Base-by-base conservation (phyloP, 2,329 filamentous ascomycete species). In the Ilyonectria mors-panacis region DNA sequence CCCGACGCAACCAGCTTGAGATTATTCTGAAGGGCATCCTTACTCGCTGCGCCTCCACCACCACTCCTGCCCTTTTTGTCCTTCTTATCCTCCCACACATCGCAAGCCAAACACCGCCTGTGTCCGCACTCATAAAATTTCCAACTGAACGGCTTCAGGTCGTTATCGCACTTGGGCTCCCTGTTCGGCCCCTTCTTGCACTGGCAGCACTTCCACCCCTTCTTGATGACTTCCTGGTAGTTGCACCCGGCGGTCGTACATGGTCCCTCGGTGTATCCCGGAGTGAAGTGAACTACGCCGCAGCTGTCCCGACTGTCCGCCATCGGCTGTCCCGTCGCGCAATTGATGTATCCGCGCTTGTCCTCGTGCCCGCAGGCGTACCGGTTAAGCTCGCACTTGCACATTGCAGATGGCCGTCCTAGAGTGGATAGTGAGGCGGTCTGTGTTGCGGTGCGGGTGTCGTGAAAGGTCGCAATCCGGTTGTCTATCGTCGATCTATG, bases 311-410 rank as follows among this genome's bases (percentile, higher is more conserved):
- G 62, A n/a, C 70, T 69, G 47, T 72, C 59, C 17, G 53, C 19
- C 21, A 75, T 73, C 21, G 70, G 62, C 10, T 48, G 2, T 7
- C 45, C 51, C 1, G 73, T 75, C 4, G 42, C 51, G 70, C 73
- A 74, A 60, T 69, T 35, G 63, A 67, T 37, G 54, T 73, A 75
- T 23, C 63, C 65, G 15, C 39, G 44, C 39, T 73, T 70, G 35
- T 58, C 60, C 59, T 75, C 73, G 21, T 75, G 73, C 9, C 68
- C 66, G 50, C 73, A 75, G 19, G 21, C 47, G 56, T 67, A 74
- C 12, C 28, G 61, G 6, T 63, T 44, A 51, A 63, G 66, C 53
- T 66, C 59, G 68, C 63, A 71, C 47, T 65, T 73, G 37, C 73
- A 75, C 73, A 76, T 73, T 57, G 33, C 65, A 45, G 48, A 15